Base-by-base conservation (phyloP, 2,329 filamentous ascomycete species). In the Gnomoniopsis sp. region DNA sequence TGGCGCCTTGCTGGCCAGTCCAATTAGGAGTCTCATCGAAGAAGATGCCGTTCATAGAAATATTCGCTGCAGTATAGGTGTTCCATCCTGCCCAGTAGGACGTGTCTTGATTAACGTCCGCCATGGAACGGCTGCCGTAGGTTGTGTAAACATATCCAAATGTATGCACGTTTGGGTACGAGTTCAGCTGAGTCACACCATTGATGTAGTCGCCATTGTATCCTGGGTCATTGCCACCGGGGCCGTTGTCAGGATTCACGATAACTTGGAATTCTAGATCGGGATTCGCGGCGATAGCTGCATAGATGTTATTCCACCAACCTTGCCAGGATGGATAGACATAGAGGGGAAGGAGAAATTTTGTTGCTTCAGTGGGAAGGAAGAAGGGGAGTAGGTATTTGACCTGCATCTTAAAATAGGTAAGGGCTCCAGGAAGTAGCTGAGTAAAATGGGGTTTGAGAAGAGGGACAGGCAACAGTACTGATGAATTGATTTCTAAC, bases 21-120 rank as follows among this genome's bases (percentile, higher is more conserved):
- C 17, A 60, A 61, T 23, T 17, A 17, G 11, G 54, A 48, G 1
- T 57, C 68, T 61, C 59, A 41, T 61, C 59, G 33, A 61, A 58
- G 52, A 61, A 61, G 10, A 61, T 49, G 15, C 59, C 59, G 8
- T 54, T 43, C 2, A 61, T 15, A 10, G 55, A 44, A 30, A 61
- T 59, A 26, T 61, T 48, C n/a, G 21, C 56, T 8, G 15, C 43
- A 30, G 50, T 34, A 46, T 58, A 53, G 48, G 46, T 41, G 33
- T 43, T 55, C 55, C 55, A 54, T 3, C n/a, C n/a, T 17, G 38
- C 41, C 59, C 59, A 61, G 30, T 38, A 34, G 15, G 41, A 17
- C n/a, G 53, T 47, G 22, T 59, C 57, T 3, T 36, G 36, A 15
- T 19, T 52, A 26, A 54, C 44, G 6, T 49, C 51, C 4, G 3